Evolutionary conservation across 78 protist species (phyloP).

Genomic region (Dictyostelium firmibasis): DNA sequence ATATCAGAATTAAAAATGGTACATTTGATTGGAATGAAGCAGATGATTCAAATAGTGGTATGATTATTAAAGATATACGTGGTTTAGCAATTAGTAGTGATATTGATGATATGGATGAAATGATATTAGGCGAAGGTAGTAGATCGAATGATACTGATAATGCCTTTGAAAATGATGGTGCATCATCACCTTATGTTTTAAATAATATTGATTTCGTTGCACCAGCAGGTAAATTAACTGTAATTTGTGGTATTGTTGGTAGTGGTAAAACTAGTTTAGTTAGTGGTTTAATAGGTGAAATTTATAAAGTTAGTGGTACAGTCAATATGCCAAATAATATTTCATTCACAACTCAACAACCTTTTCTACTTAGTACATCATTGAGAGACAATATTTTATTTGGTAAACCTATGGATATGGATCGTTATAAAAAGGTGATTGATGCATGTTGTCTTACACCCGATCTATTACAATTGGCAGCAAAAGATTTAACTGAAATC

Average conservation of each 20-base stretch:
- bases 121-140: background rate
- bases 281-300: conserved; percentile 64
- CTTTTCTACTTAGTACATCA: conserved; percentile 93
- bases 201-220: conserved; percentile 28
- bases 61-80: background rate
- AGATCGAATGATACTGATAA: background rate
- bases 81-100: background rate
- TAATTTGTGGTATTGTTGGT: conserved; percentile 91
- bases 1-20: background rate
- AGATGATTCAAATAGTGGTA: background rate
- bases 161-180: background rate
- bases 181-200: background rate
- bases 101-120: background rate
- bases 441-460: conserved; percentile 84
- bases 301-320: conserved; percentile 13
- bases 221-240: conserved; percentile 67
- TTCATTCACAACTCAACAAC: conserved; percentile 87
- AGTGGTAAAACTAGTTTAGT: conserved; percentile 92
- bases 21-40: conserved; percentile 9
- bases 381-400: conserved; percentile 96
- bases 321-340: conserved; percentile 1
- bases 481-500: conserved; percentile 94
- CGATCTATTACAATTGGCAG: conserved; percentile 83
- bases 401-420: conserved; percentile 86
- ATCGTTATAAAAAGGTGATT: conserved; percentile 75